Percentiles rank a stretch among this genome's conserved stretches.
Evolutionary conservation across 352 stramenopile species (phyloP).

Genomic region (Globisporangium heterothallicum): DNA sequence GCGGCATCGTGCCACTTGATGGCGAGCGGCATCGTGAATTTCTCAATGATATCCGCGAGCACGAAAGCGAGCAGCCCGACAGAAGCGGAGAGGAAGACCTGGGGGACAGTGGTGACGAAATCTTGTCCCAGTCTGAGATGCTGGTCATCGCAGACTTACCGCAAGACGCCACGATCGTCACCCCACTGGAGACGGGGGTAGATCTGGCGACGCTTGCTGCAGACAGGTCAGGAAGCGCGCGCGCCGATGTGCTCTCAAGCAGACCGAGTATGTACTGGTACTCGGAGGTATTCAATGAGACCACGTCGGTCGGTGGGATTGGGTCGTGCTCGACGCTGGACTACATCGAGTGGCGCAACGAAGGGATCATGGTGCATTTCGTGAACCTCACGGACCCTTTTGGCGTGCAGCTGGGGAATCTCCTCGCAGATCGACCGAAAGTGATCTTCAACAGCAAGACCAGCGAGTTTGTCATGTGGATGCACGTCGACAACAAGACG

Average conservation of each 20-base stretch:
- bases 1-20: conserved; percentile 78
- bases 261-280: conserved; percentile 64
- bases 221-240: conserved; percentile 5
- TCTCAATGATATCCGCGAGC: conserved; percentile 65
- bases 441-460: conserved; percentile 88
- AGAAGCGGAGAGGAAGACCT: conserved; percentile 34
- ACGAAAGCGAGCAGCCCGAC: conserved; percentile 37
- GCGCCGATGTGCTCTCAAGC: conserved; percentile 13
- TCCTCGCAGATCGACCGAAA: conserved; percentile 86
- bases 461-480: conserved; percentile 95
- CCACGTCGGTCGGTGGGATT: conserved; percentile 60
- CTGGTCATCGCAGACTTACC: conserved; percentile 38
- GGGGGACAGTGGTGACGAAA: conserved; percentile 22
- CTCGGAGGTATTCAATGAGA: conserved; percentile 51
- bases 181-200: conserved; percentile 47
- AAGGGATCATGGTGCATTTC: conserved; percentile 94
- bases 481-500: conserved; percentile 88
- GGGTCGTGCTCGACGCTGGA: conserved; percentile 92
- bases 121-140: conserved; percentile 48
- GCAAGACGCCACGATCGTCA: conserved; percentile 50
- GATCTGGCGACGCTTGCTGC: conserved; percentile 27
- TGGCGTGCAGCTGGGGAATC: conserved; percentile 18
- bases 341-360: conserved; percentile 90
- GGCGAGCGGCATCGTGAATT: conserved; percentile 79
- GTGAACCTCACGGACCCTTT: conserved; percentile 91